These are phyloP conservation scores for Copromyces sp. DNA, from an alignment of 495 filamentous ascomycete genomes.

Conservation along the genomic window DNA sequence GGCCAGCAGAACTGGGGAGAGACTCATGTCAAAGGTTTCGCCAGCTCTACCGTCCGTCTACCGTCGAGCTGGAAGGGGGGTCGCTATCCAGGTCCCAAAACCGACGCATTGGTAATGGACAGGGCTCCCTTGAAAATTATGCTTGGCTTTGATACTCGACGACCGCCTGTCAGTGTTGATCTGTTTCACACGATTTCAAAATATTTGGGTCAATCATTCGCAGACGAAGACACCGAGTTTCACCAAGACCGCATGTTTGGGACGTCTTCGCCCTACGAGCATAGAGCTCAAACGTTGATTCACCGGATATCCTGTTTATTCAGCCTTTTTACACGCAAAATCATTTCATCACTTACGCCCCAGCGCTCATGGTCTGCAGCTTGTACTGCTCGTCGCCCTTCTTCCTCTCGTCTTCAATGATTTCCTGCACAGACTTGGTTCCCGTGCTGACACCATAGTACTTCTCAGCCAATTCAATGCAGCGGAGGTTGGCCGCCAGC, in stretches of 20 bases:
- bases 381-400: conserved; percentile 24
- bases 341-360: conserved; percentile 3
- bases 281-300: background rate
- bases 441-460: conserved; percentile 39
- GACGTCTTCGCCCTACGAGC: background rate
- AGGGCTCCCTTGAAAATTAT: background rate
- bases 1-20: background rate
- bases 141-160: background rate
- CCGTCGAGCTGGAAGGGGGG: background rate
- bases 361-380: conserved; percentile 14
- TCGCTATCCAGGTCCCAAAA: no score
- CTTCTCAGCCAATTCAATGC: conserved; percentile 75
- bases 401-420: conserved; percentile 25
- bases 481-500: conserved; percentile 75
- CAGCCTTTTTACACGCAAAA: background rate
- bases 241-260: background rate
- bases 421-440: conserved; percentile 24
- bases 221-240: background rate
- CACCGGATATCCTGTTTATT: background rate
- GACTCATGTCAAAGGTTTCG: background rate
- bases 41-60: background rate
- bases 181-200: background rate
- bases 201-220: background rate
- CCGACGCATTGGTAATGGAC: background rate
- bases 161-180: background rate